phyloP scores from a whole-genome alignment of 2,329 filamentous ascomycete genomes.

The Aspergillus sp. region DNA sequence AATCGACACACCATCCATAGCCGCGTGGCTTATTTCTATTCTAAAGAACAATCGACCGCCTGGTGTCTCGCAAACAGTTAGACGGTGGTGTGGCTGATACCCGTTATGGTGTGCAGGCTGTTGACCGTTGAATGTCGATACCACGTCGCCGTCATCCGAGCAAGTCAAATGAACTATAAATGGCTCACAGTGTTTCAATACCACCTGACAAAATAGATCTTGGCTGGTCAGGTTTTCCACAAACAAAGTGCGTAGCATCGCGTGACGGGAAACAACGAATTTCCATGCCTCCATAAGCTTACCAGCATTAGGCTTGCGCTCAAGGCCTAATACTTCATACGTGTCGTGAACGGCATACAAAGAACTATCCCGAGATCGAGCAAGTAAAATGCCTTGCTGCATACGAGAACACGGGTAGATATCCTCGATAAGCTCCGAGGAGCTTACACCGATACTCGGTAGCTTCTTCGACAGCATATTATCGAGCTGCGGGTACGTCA shows the following conservation, averaged over 20 bases:
- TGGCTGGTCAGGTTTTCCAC: slow-evolving; percentile 32
- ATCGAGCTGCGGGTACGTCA: slow-evolving; percentile 44
- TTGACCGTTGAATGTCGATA: slow-evolving; percentile 31
- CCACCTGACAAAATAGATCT: slow-evolving; percentile 36
- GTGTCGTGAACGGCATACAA: slow-evolving; percentile 41
- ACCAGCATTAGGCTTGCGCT: slow-evolving; percentile 25
- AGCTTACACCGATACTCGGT: slow-evolving; percentile 34
- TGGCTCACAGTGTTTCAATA: slow-evolving; percentile 30
- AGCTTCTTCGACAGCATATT: slow-evolving; percentile 38
- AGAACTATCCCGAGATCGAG: slow-evolving; percentile 31
- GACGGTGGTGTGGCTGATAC: slow-evolving; percentile 43
- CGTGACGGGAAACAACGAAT: slow-evolving; percentile 31
- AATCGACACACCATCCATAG: slow-evolving; percentile 54
- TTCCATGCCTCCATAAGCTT: slow-evolving; percentile 31
- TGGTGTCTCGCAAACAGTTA: slow-evolving; percentile 46
- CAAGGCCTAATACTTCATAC: slow-evolving; percentile 30
- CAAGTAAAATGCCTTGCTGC: slow-evolving; percentile 39
- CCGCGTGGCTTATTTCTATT: slow-evolving; percentile 53
- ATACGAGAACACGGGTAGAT: slow-evolving; percentile 41
- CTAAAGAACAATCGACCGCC: slow-evolving; percentile 42
- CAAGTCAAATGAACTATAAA: slow-evolving; percentile 32
- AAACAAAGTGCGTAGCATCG: slow-evolving; percentile 40
- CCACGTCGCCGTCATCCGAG: slow-evolving; percentile 27
- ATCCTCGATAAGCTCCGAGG: slow-evolving; percentile 42
- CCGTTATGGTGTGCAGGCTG: slow-evolving; percentile 25